These are phyloP conservation scores for Candida sp. DNA, from an alignment of 1,139 yeast species.

Conservation along the genomic window DNA sequence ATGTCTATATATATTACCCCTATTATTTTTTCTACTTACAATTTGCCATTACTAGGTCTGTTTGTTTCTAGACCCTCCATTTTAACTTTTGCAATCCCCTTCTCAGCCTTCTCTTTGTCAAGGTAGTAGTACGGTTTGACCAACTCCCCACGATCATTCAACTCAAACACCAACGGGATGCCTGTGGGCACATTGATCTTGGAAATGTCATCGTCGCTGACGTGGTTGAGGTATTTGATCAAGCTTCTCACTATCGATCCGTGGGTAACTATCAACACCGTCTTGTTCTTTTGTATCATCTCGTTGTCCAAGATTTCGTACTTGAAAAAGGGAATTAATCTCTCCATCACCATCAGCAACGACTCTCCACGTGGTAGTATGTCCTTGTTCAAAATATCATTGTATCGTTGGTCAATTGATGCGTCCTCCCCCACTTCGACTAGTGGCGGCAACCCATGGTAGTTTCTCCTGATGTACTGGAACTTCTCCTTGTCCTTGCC, in stretches of 20 bases:
- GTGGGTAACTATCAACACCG: conserved; percentile 71
- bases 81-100: conserved; percentile 67
- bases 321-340: conserved; percentile 61
- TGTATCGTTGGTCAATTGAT: conserved; percentile 53
- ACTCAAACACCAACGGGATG: conserved; percentile 66
- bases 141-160: conserved; percentile 48
- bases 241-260: conserved; percentile 78
- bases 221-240: conserved; percentile 58
- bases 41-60: neutral
- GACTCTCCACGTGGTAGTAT: conserved; percentile 70
- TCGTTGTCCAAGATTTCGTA: conserved; percentile 41
- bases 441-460: conserved; percentile 70
- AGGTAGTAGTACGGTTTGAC: conserved; percentile 56
- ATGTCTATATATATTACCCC: neutral
- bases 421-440: conserved; percentile 27
- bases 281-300: conserved; percentile 37
- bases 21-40: neutral
- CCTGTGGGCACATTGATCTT: conserved; percentile 79
- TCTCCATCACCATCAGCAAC: conserved; percentile 63
- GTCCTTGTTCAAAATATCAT: conserved; percentile 21
- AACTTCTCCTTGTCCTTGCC: conserved; percentile 58
- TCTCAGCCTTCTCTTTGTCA: conserved; percentile 71
- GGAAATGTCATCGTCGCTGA: conserved; percentile 67
- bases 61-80: conserved; percentile 49
- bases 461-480: conserved; percentile 71